A percentile compares a stretch with the other conserved stretches of the same genome.
Evolutionary conservation across 331 rosid species (phyloP).

Genomic region (Rhamnella rubrinervis): DNA sequence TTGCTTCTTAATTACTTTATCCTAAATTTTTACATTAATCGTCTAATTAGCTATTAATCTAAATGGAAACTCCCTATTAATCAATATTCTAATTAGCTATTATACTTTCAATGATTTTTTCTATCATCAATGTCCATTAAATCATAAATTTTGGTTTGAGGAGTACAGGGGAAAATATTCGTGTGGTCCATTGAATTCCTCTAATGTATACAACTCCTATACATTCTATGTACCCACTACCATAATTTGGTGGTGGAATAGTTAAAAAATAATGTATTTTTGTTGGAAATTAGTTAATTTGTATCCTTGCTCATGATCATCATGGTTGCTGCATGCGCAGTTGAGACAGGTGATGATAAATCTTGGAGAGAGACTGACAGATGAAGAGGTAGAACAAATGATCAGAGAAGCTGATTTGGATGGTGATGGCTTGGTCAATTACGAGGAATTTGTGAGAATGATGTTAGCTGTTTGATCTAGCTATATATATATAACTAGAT

Average conservation of each 20-base stretch:
- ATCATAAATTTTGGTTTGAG: no score
- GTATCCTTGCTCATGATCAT: not conserved
- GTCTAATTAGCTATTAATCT: not conserved
- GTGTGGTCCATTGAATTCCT: no score
- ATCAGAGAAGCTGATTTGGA: slow-evolving; percentile 68
- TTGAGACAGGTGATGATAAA: slow-evolving; percentile 55
- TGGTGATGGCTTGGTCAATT: slow-evolving; percentile 68
- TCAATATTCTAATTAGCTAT: no score
- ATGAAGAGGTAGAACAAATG: slow-evolving; percentile 70
- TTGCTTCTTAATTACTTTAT: not conserved
- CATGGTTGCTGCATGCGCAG: slow-evolving; percentile 25
- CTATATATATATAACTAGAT: not conserved
- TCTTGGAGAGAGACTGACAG: slow-evolving; percentile 51
- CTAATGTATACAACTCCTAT: no score
- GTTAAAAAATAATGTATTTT: no score
- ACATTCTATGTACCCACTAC: no score
- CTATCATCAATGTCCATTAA: no score
- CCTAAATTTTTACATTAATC: not conserved
- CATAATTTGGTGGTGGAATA: no score
- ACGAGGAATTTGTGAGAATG: slow-evolving; percentile 62
- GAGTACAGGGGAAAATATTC: no score
- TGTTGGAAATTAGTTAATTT: not conserved
- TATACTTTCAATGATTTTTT: no score
- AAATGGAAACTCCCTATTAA: no score
- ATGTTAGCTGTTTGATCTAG: slow-evolving; percentile 42